Conservation (phyloP, 306 rosid genomes). For the Prunus campanulata region DNA sequence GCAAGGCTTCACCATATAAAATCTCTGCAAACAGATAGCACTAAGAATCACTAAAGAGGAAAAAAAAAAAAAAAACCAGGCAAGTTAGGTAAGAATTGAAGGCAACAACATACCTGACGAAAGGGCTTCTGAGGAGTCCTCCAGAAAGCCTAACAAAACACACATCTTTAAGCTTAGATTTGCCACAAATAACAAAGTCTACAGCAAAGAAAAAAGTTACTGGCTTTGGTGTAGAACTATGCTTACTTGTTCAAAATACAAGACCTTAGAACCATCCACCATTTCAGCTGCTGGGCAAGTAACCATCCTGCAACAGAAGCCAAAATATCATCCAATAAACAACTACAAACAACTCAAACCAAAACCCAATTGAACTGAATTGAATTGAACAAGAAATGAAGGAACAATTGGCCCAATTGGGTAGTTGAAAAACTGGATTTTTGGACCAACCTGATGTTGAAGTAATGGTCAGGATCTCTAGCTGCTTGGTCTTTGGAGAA, state of each 20-base stretch:
- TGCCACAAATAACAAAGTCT: not conserved
- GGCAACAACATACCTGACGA: slow-evolving; percentile 65
- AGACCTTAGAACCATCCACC: slow-evolving; percentile 84
- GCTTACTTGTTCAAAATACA: slow-evolving; percentile 87
- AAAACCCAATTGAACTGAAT: not conserved
- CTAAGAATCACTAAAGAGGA: not conserved
- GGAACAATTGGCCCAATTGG: not conserved
- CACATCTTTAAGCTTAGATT: slow-evolving; percentile 4
- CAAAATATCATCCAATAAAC: not conserved
- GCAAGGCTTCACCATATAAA: slow-evolving; percentile 89
- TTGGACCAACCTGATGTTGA: slow-evolving; percentile 66
- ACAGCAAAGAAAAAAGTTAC: not conserved
- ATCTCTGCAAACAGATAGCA: slow-evolving; percentile 64
- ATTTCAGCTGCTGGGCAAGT: slow-evolving; percentile 97
- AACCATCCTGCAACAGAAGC: slow-evolving; percentile 29
- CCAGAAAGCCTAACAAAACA: slow-evolving; percentile 81
- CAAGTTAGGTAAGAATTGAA: not conserved
- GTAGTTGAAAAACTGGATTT: not conserved
- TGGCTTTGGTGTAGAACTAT: not conserved
- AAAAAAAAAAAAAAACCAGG: not conserved
- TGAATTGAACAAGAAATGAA: not conserved
- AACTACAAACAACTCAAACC: not conserved
- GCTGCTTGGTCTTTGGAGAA: slow-evolving; percentile 89
- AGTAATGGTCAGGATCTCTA: slow-evolving; percentile 88
- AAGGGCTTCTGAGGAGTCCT: slow-evolving; percentile 95